Percentiles rank a stretch among this genome's conserved stretches.
Conservation (phyloP, 768 basidiomycete genomes). For the Lyophyllum shimeji region DNA sequence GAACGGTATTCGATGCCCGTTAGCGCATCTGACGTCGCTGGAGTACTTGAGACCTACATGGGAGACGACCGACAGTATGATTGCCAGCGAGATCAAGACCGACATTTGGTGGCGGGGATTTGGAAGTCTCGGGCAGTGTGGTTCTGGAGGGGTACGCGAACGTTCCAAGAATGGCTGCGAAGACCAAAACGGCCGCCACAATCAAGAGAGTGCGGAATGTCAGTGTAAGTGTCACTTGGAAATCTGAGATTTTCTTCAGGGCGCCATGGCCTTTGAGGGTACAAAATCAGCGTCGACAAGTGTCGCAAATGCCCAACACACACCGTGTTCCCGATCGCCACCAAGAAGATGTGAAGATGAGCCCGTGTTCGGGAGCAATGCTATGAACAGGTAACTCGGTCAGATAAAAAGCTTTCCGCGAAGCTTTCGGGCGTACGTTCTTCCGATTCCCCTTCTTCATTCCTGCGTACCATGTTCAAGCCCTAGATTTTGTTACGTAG, state of each 20-base stretch:
- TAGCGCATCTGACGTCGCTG: not conserved
- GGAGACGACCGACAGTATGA: slow-evolving; percentile 35
- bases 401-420: not conserved
- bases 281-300: not conserved
- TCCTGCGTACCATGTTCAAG: not conserved
- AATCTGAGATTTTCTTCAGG: slow-evolving; percentile 3
- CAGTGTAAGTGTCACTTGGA: slow-evolving; percentile 4
- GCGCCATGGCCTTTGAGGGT: not conserved
- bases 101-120: too few species aligned
- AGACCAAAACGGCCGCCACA: not conserved
- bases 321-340: not conserved
- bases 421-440: not conserved
- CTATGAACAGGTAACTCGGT: not conserved
- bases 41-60: slow-evolving; percentile 25
- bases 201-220: slow-evolving; percentile 6
- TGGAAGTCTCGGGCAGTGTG: not conserved
- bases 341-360: not conserved
- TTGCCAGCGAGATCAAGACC: slow-evolving; percentile 6
- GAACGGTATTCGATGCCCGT: not conserved
- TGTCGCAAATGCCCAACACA: not conserved
- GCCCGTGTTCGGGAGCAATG: slow-evolving; percentile 8
- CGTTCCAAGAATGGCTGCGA: not conserved
- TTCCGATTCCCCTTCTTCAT: not conserved
- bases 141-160: not conserved
- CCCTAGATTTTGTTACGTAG: not conserved